A percentile compares a stretch with the other conserved stretches of the same genome.
Conservation (phyloP, 768 basidiomycete species). For the Panaeolus cyanescens region DNA sequence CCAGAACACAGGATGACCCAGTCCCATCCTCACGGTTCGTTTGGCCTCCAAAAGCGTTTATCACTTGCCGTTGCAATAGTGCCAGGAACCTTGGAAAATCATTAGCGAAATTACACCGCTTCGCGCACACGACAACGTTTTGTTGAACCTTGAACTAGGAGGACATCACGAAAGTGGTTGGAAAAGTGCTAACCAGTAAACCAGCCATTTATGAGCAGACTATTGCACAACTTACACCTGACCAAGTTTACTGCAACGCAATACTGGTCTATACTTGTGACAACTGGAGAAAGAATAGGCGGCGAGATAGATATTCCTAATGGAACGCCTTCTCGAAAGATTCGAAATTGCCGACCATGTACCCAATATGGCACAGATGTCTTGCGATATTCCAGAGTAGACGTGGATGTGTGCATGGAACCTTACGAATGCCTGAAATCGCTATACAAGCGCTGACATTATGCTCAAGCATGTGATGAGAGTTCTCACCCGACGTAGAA, state of each 20-base stretch:
- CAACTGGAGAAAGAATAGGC: neutral
- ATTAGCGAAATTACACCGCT: neutral
- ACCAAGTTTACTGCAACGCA: neutral
- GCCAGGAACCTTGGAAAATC: neutral
- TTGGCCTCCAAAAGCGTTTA: neutral
- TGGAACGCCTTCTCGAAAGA: neutral
- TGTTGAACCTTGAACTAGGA: neutral
- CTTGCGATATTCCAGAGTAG: neutral
- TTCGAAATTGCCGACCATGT: neutral
- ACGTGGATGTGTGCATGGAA: neutral
- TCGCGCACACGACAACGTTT: slow-evolving; percentile 1
- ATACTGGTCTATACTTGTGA: neutral
- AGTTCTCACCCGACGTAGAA: neutral
- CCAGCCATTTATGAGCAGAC: neutral
- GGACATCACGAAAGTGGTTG: neutral
- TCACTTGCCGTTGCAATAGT: neutral
- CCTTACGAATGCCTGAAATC: too few species aligned
- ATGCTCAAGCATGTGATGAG: neutral
- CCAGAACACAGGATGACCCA: neutral
- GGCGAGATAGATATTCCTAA: neutral
- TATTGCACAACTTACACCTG: neutral
- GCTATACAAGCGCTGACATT: neutral
- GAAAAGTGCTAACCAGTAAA: neutral
- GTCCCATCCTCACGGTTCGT: neutral
- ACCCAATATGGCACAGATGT: neutral